These are phyloP conservation scores for Heliamphora exappendiculata DNA, from an alignment of 148 eudicot genomes.

Conservation along the genomic window DNA sequence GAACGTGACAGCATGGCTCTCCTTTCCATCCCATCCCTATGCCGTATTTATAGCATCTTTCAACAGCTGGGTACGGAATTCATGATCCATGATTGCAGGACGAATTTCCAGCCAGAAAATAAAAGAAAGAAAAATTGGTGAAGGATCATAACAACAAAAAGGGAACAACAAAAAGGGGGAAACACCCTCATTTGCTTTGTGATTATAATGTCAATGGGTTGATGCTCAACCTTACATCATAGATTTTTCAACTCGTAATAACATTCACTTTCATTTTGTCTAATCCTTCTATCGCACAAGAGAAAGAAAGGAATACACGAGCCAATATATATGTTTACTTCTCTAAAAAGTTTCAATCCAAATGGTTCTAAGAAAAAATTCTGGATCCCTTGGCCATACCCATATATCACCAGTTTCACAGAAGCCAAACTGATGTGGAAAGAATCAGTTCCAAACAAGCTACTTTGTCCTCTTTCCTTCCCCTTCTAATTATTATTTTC, in stretches of 20 bases:
- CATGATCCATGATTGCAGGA: not conserved
- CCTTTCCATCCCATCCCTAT: no score
- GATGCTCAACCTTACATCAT: not conserved
- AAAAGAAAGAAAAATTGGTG: not conserved
- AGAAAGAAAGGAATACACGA: not conserved
- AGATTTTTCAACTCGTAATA: not conserved
- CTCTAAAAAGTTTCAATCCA: not conserved
- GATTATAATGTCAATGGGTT: not conserved
- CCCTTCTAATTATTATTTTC: not conserved
- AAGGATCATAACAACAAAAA: not conserved
- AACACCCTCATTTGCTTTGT: not conserved
- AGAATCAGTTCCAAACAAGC: not conserved
- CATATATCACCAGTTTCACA: not conserved
- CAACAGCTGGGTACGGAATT: not conserved
- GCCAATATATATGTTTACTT: not conserved
- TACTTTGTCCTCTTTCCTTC: not conserved
- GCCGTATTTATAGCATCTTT: no score
- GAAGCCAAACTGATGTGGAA: not conserved
- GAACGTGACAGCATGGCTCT: no score
- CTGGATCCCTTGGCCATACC: not conserved
- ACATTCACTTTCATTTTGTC: not conserved
- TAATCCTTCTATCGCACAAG: not conserved
- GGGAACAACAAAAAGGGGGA: not conserved
- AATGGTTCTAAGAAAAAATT: not conserved
- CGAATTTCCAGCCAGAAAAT: not conserved